A percentile compares a stretch with the other conserved stretches of the same genome.
phyloP scores from a whole-genome alignment of 176 grass and related monocot species.

The Neostapfia colusana region DNA sequence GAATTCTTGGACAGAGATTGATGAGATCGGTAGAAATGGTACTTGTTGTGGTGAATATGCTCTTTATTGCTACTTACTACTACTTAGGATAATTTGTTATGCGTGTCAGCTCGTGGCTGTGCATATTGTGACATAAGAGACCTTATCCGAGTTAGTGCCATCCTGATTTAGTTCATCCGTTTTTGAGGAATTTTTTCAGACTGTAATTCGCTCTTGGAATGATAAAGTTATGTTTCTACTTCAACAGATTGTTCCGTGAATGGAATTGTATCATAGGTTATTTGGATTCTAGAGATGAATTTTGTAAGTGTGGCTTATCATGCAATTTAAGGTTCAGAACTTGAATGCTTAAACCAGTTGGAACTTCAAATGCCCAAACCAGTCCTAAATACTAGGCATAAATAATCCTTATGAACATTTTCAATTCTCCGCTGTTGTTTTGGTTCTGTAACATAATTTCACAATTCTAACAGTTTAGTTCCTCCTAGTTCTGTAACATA shows the following conservation, averaged over 20 bases:
- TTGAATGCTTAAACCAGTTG: too few species aligned
- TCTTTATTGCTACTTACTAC: background rate
- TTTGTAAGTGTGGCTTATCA: background rate
- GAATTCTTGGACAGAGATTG: background rate
- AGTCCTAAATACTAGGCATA: background rate
- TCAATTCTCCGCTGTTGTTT: background rate
- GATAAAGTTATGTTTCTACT: background rate
- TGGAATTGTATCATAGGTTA: too few species aligned
- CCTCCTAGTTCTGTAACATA: background rate
- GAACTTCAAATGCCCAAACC: background rate
- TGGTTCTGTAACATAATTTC: background rate
- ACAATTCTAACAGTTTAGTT: conserved; percentile 3
- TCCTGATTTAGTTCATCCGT: background rate
- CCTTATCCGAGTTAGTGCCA: background rate
- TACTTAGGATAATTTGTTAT: background rate
- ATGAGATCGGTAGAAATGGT: background rate
- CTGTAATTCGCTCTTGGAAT: background rate
- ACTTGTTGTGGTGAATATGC: background rate
- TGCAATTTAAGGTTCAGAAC: background rate
- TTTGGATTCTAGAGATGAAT: too few species aligned
- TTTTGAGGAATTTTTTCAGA: background rate
- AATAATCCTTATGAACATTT: background rate
- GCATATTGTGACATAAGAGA: background rate
- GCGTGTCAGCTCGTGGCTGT: background rate
- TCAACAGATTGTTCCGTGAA: background rate